phyloP scores from a whole-genome alignment of 2,329 filamentous ascomycete species.

The Karstenula rhodostoma region DNA sequence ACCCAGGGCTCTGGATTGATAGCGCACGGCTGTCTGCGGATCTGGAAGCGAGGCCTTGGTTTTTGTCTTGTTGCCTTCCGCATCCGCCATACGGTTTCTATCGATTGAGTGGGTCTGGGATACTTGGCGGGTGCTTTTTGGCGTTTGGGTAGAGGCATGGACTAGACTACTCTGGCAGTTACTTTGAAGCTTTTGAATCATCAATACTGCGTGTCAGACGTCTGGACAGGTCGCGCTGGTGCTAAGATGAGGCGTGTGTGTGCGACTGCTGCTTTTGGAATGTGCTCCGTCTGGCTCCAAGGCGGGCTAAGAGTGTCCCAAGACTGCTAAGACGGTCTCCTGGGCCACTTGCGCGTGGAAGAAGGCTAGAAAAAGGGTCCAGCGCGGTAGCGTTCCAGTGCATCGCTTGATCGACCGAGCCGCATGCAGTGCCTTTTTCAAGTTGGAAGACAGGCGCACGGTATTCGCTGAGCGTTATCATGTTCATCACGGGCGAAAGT shows the following conservation, averaged over 20 bases:
- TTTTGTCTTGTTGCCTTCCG: not conserved
- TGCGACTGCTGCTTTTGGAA: slow-evolving; percentile 7
- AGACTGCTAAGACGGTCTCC: not conserved
- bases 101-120: slow-evolving; percentile 6
- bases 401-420: not conserved
- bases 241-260: not conserved
- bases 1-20: not conserved
- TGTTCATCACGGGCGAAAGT: not conserved
- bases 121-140: not conserved
- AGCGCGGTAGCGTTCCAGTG: not conserved
- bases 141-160: slow-evolving; percentile 10
- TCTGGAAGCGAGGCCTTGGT: not conserved
- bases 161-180: slow-evolving; percentile 8
- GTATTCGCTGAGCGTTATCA: not conserved
- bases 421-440: too few relatives aligned
- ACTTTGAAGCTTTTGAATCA: not conserved
- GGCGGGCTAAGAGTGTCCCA: slow-evolving; percentile 8
- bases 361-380: slow-evolving; percentile 2
- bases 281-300: slow-evolving; percentile 4
- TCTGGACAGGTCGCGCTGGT: not conserved
- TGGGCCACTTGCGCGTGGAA: slow-evolving; percentile 7
- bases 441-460: not conserved
- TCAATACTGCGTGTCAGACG: slow-evolving; percentile 5
- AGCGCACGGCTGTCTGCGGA: slow-evolving; percentile 4
- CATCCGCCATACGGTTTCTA: not conserved